These are phyloP conservation scores for Syzygium aromaticum DNA, from an alignment of 345 rosid species.

Conservation along the genomic window DNA sequence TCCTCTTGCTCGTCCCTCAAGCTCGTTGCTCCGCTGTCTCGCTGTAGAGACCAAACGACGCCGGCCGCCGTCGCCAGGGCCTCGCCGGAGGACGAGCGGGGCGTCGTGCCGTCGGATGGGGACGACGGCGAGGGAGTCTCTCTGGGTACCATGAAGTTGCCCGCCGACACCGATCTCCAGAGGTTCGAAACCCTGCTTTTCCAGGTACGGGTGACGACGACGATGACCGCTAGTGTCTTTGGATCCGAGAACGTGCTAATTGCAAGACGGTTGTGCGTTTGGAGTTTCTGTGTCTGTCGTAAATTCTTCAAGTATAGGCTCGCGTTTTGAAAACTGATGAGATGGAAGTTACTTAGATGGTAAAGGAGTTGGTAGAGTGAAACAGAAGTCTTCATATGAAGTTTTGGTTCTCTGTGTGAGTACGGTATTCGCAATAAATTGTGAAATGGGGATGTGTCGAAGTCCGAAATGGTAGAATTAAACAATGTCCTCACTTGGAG, in stretches of 20 bases:
- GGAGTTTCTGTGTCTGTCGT: not conserved
- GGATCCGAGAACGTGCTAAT: not conserved
- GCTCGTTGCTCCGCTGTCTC: not conserved
- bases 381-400: not conserved
- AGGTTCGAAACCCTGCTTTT: conserved; percentile 65
- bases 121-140: conserved; percentile 57
- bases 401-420: not conserved
- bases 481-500: not conserved
- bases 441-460: not conserved
- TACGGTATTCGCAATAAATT: not conserved
- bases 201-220: conserved; percentile 29
- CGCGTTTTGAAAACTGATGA: not conserved
- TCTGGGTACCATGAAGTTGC: conserved; percentile 80
- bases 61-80: conserved; percentile 9
- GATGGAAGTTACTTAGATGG: not conserved
- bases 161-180: conserved; percentile 41
- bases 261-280: not conserved
- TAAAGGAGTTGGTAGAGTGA: not conserved
- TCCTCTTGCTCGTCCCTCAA: not conserved
- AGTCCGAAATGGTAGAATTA: not conserved
- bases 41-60: not conserved
- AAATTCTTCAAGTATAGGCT: not conserved
- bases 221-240: not conserved
- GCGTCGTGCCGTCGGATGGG: conserved; percentile 23
- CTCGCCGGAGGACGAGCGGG: conserved; percentile 15